Evolutionary conservation across 306 rosid species (phyloP).

Genomic region (Ormosia semicastrata): DNA sequence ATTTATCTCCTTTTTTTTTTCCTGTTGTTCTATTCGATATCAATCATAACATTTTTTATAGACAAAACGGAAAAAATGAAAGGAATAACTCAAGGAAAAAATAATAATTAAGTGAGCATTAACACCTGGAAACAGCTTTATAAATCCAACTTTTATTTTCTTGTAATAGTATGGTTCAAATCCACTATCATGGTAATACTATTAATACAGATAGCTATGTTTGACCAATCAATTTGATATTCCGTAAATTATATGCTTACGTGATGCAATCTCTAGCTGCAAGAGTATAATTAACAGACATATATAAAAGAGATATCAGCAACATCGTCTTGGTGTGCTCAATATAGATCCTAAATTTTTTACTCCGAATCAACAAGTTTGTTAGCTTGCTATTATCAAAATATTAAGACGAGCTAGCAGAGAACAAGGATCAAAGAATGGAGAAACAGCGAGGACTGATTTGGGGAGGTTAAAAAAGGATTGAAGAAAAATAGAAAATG

Average conservation of each 20-base stretch:
- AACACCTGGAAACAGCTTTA: background rate
- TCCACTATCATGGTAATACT: background rate
- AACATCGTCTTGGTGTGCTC: background rate
- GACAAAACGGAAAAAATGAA: background rate
- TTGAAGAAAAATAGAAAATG: slow-evolving; percentile 41
- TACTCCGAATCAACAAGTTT: background rate
- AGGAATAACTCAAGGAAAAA: background rate
- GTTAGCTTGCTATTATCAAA: background rate
- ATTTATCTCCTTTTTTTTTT: background rate
- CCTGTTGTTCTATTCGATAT: background rate
- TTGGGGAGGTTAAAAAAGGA: slow-evolving; percentile 13
- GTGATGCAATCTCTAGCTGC: background rate
- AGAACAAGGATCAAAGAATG: background rate
- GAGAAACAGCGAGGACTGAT: slow-evolving; percentile 14
- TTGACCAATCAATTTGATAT: slow-evolving; percentile 7
- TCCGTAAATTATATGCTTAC: background rate
- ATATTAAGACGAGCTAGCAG: background rate
- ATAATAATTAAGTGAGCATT: background rate
- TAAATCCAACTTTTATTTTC: background rate
- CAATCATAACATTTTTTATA: background rate
- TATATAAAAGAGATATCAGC: background rate
- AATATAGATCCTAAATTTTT: background rate
- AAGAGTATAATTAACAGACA: background rate
- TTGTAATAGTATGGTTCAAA: background rate
- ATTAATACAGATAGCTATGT: background rate